Conservation (phyloP, 129 eudicot species). For the Lactuca saligna region DNA sequence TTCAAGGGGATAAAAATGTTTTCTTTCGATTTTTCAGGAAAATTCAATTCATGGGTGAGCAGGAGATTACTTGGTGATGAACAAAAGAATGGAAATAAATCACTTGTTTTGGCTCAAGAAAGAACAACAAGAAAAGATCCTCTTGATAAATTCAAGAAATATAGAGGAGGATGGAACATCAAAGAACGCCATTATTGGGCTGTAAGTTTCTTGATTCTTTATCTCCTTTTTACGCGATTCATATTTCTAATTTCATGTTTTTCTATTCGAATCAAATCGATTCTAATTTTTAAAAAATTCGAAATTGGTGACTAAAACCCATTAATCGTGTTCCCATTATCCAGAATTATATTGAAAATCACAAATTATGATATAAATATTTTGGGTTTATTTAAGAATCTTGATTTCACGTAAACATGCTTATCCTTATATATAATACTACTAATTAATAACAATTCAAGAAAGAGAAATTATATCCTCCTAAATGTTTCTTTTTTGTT, state of each 20-base stretch:
- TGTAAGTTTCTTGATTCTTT: conserved; percentile 47
- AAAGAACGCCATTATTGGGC: conserved; percentile 91
- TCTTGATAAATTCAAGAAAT: conserved; percentile 53
- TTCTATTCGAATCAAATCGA: not conserved
- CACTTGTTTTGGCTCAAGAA: conserved; percentile 68
- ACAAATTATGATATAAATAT: not conserved
- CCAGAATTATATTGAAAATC: not conserved
- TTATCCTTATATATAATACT: too few relatives aligned
- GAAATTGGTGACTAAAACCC: conserved; percentile 7
- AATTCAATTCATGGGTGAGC: conserved; percentile 28
- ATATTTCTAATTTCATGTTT: not conserved
- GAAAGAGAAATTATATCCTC: too few relatives aligned
- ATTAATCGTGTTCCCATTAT: conserved; percentile 6
- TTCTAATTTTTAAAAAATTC: not conserved
- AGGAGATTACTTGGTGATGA: conserved; percentile 48
- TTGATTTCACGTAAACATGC: conserved; percentile 7
- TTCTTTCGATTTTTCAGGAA: conserved; percentile 38
- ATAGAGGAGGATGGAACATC: conserved; percentile 82
- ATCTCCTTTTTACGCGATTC: not conserved
- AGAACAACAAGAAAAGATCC: conserved; percentile 85
- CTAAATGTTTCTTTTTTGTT: not conserved
- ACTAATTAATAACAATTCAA: too few relatives aligned
- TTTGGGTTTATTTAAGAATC: conserved; percentile 17
- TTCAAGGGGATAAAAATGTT: conserved; percentile 6
- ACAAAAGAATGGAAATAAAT: conserved; percentile 40